Base-by-base conservation (phyloP, 2,329 filamentous ascomycete genomes). In the Trichothecium roseum region DNA sequence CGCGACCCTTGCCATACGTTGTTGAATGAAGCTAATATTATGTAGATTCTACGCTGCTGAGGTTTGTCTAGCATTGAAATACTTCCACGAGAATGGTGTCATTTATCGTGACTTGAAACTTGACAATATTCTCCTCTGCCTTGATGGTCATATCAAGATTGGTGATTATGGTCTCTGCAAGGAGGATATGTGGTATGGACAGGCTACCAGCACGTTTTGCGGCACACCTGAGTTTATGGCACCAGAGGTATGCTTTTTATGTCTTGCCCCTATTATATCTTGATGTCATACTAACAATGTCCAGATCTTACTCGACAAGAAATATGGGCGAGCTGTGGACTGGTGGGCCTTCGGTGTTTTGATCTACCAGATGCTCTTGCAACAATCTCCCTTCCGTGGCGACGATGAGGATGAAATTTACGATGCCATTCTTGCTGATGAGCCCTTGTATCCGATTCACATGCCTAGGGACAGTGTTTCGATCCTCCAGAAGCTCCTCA, bases 141-240 rank as follows among this genome's bases (percentile, higher is more conserved):
- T 94, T 31, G 91, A 98, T 53, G 91, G 91, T 18, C 91, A 98
- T 58, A 94, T 98, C 68, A 96, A 96, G 71, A 87, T 98, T 68
- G 91, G 76, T 36, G 91, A 98, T 71, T 98, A 94, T 57, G 91
- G 91, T 75, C 75, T 98, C 33, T 98, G 93, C 68, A 98, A 98
- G 63, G 91, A 98, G 56, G 88, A 98, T 50, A 98, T 98, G 91
- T 98, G 89, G 88, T 98, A 93, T 55, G 87, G 87, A 30, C 89
- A 84, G 37, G 95, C 84, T 3, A 98, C 91, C 0, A 89, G 88
- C 63, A 98, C 91, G 7, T 98, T 98, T 68, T 98, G 91, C 56
- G 91, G 91, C 59, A 98, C 91, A n/a, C 91, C 91, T 13, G 91
- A 98, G 56, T 98, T 98, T 47, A 98, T 98, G 91, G 91, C 91